Conservation (phyloP, 2,329 filamentous ascomycete genomes). For the Colletotrichum simmondsii region DNA sequence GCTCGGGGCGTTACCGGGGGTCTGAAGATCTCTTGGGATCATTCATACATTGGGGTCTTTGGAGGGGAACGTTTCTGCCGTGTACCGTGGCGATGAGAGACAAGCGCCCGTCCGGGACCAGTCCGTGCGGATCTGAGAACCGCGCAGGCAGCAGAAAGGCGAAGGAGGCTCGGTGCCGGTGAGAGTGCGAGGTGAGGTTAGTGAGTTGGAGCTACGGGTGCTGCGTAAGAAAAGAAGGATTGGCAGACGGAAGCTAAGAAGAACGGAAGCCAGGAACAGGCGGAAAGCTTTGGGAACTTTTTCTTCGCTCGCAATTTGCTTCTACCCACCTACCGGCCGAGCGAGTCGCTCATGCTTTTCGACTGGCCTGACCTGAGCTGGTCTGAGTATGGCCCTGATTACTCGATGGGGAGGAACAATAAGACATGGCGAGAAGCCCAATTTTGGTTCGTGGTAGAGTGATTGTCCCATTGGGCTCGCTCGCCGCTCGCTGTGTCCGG, state of each 20-base stretch:
- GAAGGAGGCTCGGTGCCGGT: neutral
- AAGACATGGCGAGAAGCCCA: neutral
- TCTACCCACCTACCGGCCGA: neutral
- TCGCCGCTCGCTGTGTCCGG: neutral
- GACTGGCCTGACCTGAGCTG: neutral
- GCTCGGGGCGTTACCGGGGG: constrained; percentile 23
- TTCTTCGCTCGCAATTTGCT: neutral
- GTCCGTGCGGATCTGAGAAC: constrained; percentile 34
- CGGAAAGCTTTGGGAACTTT: neutral
- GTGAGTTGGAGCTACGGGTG: neutral
- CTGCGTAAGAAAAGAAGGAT: neutral
- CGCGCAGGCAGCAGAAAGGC: neutral
- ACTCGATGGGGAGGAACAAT: neutral
- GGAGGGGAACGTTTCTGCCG: constrained; percentile 14
- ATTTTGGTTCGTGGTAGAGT: neutral
- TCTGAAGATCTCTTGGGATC: constrained; percentile 24
- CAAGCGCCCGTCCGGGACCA: constrained; percentile 26
- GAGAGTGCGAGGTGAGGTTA: neutral
- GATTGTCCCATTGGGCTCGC: neutral
- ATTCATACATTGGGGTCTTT: neutral
- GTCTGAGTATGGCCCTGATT: neutral
- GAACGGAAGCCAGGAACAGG: neutral
- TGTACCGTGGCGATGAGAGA: constrained; percentile 26
- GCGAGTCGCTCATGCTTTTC: neutral
- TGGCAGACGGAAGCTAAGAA: neutral